Percentiles rank a stretch among this genome's conserved stretches.
phyloP scores from a whole-genome alignment of 2,329 filamentous ascomycete species.

The Colletotrichum higginsianum region DNA sequence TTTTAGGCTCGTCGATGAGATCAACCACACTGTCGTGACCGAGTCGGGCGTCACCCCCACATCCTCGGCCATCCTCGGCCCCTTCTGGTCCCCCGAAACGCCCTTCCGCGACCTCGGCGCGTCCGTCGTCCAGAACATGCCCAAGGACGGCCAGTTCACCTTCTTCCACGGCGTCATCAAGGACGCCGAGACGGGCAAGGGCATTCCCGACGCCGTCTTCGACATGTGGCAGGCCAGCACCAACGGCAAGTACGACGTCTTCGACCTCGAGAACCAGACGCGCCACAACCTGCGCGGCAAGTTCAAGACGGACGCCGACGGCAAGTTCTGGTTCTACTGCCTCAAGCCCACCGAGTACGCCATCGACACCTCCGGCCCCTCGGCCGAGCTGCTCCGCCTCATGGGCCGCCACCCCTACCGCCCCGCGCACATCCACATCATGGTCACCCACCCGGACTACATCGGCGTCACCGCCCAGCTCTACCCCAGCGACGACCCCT shows the following conservation, averaged over 20 bases:
- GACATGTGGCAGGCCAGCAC: conserved; percentile 76
- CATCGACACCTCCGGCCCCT: conserved; percentile 67
- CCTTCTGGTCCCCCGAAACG: conserved; percentile 44
- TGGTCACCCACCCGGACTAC: conserved; percentile 65
- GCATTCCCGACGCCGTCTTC: conserved; percentile 62
- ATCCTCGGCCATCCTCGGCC: conserved; percentile 41
- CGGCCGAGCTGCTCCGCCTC: conserved; percentile 43
- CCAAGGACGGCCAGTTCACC: conserved; percentile 38
- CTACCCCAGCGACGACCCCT: conserved; percentile 71
- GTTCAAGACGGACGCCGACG: conserved; percentile 73
- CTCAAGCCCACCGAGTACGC: conserved; percentile 75
- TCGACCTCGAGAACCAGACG: conserved; percentile 71
- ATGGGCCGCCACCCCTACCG: conserved; percentile 47
- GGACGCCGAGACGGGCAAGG: conserved; percentile 46
- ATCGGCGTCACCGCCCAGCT: conserved; percentile 78
- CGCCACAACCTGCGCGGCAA: conserved; percentile 77
- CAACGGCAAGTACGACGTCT: conserved; percentile 72
- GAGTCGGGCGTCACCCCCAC: conserved; percentile 37
- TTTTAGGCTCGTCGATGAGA: conserved; percentile 40
- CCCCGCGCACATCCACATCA: conserved; percentile 48
- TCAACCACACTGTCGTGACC: conserved; percentile 41
- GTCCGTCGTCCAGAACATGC: conserved; percentile 42
- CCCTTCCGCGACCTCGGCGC: conserved; percentile 42
- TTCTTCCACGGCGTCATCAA: conserved; percentile 41
- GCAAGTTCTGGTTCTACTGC: conserved; percentile 75